Evolutionary conservation across 2,329 filamentous ascomycete species (phyloP), one percentile per base, ranked within the genome.

Genomic region (Alternaria novae-zelandiae): DNA sequence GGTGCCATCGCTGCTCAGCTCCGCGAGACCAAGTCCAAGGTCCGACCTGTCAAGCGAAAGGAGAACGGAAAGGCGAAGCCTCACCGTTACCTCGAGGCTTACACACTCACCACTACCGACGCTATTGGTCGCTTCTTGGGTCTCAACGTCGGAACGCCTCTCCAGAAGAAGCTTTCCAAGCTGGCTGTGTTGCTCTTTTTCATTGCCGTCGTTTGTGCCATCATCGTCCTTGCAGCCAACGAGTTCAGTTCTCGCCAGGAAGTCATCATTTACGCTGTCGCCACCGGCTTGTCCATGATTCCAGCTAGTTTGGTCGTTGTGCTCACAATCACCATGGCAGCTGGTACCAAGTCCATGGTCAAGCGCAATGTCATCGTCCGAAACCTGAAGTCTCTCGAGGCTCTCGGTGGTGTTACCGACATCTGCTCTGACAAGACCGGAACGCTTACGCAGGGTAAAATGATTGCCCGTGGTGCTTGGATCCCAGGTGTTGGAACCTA

Each of bases 1-100:
- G 91, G 91, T 64, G 88, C 88, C 66, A 93, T 94, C 67, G 91
- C 91, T 23, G 85, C 87, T 46, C 81, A 90, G 56, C 84, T 94
- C 21, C 87, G 89, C 45, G 85, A 87, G 21, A 84, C 84, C 59
- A 50, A 63, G 17, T 68, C 62, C 51, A 73, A 66, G 70, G 73
- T 57, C 66, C 74, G 82, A 45, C 77, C 73, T 3, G 81, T 83
- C 45, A 84, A 84, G 74, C 79, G 81, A 17, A 81, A 76, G 36
- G 64, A 70, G 9, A 65, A 78, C 36, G 78, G 78, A 6, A 72
- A 69, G 26, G 78, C 78, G n/a, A 73, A 74, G 47, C 75, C 74
- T 2, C 76, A 80, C 64, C 74, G 78, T 32, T 75, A 79, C 50
- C 77, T 87, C n/a, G 83, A 87, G 66, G 87, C 86, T 2, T 81